These are phyloP conservation scores for Podila verticillata DNA, from an alignment of 192 early-diverging fungal species.

Conservation along the genomic window DNA sequence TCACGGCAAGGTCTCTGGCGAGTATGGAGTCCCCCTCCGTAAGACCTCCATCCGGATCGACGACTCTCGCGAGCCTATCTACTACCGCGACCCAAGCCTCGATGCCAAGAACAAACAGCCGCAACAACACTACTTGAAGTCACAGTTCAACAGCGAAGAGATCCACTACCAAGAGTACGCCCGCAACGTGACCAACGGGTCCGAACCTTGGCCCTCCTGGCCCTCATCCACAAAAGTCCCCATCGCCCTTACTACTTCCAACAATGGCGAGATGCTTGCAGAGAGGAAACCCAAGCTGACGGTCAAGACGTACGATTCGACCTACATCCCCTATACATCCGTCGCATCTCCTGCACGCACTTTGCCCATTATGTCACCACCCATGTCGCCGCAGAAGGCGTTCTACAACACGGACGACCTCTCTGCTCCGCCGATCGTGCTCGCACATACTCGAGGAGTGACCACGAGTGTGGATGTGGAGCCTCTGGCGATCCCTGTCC, in stretches of 20 bases:
- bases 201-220: constrained; percentile 38
- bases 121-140: neutral
- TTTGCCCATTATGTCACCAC: neutral
- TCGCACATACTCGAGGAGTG: neutral
- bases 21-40: neutral
- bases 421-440: constrained; percentile 1
- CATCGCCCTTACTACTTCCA: neutral
- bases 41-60: constrained; percentile 14
- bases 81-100: constrained; percentile 12
- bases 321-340: neutral
- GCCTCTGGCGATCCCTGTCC: neutral
- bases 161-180: constrained; percentile 9
- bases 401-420: constrained; percentile 33
- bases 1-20: neutral
- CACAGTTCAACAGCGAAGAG: neutral
- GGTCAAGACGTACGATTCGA: neutral
- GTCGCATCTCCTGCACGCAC: too few relatives aligned
- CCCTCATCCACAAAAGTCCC: constrained; percentile 14
- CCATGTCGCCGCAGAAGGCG: neutral
- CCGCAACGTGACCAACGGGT: constrained; percentile 10
- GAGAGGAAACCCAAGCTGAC: neutral
- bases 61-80: constrained; percentile 21
- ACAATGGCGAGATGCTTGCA: neutral
- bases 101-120: neutral
- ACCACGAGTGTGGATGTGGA: neutral